Conservation (phyloP, 1,284 basidiomycete genomes). For the Moniliella sp. region DNA sequence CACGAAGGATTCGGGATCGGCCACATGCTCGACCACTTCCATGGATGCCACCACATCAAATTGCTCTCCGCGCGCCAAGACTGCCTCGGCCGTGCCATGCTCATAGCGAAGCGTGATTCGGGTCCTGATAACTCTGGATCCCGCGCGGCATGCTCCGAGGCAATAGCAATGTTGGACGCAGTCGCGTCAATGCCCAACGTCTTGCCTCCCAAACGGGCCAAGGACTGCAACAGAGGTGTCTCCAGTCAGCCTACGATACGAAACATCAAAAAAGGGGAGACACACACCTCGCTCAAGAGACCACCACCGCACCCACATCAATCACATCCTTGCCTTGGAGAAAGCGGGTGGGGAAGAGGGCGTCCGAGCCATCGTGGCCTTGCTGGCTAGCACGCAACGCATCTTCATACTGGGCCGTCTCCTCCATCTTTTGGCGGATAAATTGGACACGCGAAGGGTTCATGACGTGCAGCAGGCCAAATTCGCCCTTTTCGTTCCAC, state of each 20-base stretch:
- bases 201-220: slow-evolving; percentile 64
- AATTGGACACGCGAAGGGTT: slow-evolving; percentile 74
- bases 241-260: too few species aligned
- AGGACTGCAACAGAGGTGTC: slow-evolving; percentile 46
- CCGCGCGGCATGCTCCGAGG: slow-evolving; percentile 54
- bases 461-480: slow-evolving; percentile 74
- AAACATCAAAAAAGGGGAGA: not conserved
- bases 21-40: slow-evolving; percentile 95
- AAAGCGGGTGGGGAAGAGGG: slow-evolving; percentile 19
- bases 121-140: slow-evolving; percentile 44
- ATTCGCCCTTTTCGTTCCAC: slow-evolving; percentile 92
- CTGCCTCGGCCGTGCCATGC: slow-evolving; percentile 57
- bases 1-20: slow-evolving; percentile 59
- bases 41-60: slow-evolving; percentile 89
- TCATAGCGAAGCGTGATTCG: slow-evolving; percentile 39
- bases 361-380: slow-evolving; percentile 25
- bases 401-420: slow-evolving; percentile 21
- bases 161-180: slow-evolving; percentile 62
- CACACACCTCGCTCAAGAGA: slow-evolving; percentile 60
- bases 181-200: slow-evolving; percentile 80
- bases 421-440: slow-evolving; percentile 50
- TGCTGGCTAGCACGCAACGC: slow-evolving; percentile 39
- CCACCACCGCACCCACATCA: slow-evolving; percentile 92
- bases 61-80: slow-evolving; percentile 37
- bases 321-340: slow-evolving; percentile 46